Evolutionary conservation across 164 flowering plant genomes (phyloP), one percentile per base, ranked within the genome.

Genomic region (Paratinospora sagittata): DNA sequence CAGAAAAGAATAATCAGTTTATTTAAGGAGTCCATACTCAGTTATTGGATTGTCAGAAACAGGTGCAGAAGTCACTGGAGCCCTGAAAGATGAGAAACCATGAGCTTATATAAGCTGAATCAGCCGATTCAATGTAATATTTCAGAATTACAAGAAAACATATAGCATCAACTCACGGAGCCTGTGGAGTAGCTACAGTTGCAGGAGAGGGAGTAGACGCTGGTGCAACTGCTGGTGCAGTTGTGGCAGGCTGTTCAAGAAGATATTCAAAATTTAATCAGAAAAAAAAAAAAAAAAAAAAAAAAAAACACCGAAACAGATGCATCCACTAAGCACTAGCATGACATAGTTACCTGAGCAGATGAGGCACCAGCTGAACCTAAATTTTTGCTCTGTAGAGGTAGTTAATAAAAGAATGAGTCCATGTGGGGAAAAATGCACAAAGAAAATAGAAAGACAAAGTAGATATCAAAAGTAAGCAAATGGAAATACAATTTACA

Each of bases 301-400:
- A 27, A 16, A 13, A 67, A n/a, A 13, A 43, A 9, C 7, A 66
- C 26, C n/a, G 16, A 61, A 27, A 47, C 33, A 65, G 39, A 55
- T 34, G 43, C 47, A 58, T 64, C 49, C 57, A 16, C 14, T 12
- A 23, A 43, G 36, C 27, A 68, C 60, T 39, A 66, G 7, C 70
- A 43, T 26, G 58, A 36, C 19, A 58, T 16, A 5, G 58, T 33
- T 80, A 90, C 95, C 89, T 89, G 93, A 37, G 86, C 66, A 37
- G 96, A 86, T 64, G 94, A 84, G 10, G 89, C 52, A 39, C 93
- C 95, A 70, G 85, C 72, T 62, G 91, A 76, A 52, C 87, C 81
- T 26, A 73, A 57, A 52, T 82, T 68, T 85, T 95, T 95, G 80
- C 90, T 90, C 97, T 94, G 85, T 66, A 66, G 30, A 69, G 24